phyloP scores from a whole-genome alignment of 1,284 basidiomycete species.

The Fomitopsis betulina region DNA sequence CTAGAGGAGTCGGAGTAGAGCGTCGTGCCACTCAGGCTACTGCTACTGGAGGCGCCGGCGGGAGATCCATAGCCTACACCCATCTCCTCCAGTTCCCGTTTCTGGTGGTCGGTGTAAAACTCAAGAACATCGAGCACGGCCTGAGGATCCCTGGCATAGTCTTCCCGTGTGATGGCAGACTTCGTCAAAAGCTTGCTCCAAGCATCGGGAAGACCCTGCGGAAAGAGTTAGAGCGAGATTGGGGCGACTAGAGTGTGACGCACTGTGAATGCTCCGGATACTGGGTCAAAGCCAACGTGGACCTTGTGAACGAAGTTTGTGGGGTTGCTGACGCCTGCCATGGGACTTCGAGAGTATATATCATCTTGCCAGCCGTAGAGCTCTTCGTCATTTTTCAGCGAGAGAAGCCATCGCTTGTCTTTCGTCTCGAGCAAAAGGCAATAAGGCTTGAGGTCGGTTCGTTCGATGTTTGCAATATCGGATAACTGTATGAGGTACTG shows the following conservation, averaged over 20 bases:
- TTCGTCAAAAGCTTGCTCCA: constrained; percentile 96
- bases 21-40: constrained; percentile 11
- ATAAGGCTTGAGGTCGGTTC: constrained; percentile 91
- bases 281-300: constrained; percentile 95
- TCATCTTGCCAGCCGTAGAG: constrained; percentile 97
- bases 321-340: constrained; percentile 91
- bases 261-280: constrained; percentile 91
- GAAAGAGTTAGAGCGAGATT: background rate
- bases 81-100: constrained; percentile 81
- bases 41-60: background rate
- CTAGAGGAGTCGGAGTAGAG: constrained; percentile 32
- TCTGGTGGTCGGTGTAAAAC: constrained; percentile 98
- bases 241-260: constrained; percentile 23
- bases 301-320: constrained; percentile 99
- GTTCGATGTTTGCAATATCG: constrained; percentile 85
- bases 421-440: constrained; percentile 85
- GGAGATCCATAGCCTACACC: constrained; percentile 21
- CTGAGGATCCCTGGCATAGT: constrained; percentile 95
- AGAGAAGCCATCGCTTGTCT: constrained; percentile 74
- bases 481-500: constrained; percentile 68
- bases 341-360: constrained; percentile 87
- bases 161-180: constrained; percentile 95
- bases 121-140: constrained; percentile 97
- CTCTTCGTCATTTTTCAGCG: constrained; percentile 91
- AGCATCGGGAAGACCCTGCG: constrained; percentile 90